These are phyloP conservation scores for Kwoniella sp. DNA, from an alignment of 768 basidiomycete species.

Conservation along the genomic window DNA sequence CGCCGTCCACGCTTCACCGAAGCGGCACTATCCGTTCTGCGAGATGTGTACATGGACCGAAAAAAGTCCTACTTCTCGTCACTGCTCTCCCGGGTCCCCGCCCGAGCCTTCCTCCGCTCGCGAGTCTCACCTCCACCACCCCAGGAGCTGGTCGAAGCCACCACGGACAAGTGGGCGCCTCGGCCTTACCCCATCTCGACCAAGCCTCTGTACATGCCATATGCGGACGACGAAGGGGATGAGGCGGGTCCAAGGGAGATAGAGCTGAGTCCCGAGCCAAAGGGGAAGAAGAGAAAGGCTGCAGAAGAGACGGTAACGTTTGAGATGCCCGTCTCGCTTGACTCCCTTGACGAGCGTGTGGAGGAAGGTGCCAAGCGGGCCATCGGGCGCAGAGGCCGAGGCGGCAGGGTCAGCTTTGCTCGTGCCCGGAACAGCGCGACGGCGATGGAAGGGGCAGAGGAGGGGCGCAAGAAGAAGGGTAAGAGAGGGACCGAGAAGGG, in stretches of 20 bases:
- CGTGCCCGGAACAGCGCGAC: not conserved
- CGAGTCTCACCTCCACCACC: conserved; percentile 16
- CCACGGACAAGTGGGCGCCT: conserved; percentile 36
- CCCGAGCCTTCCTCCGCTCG: conserved; percentile 25
- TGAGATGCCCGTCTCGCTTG: conserved; percentile 40
- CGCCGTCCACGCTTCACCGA: too few species aligned
- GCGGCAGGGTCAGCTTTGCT: not conserved
- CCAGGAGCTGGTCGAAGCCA: conserved; percentile 27
- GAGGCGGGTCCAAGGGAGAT: not conserved
- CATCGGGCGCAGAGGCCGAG: conserved; percentile 3
- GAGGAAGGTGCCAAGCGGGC: conserved; percentile 26
- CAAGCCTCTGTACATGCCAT: conserved; percentile 19
- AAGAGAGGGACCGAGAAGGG: conserved; percentile 19
- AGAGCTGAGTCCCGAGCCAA: conserved; percentile 9
- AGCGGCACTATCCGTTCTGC: not conserved
- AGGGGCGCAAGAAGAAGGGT: conserved; percentile 10
- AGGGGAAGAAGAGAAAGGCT: conserved; percentile 16
- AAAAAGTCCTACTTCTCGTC: conserved; percentile 14
- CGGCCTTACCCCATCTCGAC: conserved; percentile 37
- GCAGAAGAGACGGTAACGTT: conserved; percentile 31
- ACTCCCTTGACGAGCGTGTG: conserved; percentile 36
- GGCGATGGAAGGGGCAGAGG: not conserved
- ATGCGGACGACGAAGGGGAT: conserved; percentile 25
- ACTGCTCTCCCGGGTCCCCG: conserved; percentile 20
- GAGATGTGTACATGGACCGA: not conserved